A percentile compares a stretch with the other conserved stretches of the same genome.
phyloP scores from a whole-genome alignment of 2,329 filamentous ascomycete species.

The Delphinella strobiligena region DNA sequence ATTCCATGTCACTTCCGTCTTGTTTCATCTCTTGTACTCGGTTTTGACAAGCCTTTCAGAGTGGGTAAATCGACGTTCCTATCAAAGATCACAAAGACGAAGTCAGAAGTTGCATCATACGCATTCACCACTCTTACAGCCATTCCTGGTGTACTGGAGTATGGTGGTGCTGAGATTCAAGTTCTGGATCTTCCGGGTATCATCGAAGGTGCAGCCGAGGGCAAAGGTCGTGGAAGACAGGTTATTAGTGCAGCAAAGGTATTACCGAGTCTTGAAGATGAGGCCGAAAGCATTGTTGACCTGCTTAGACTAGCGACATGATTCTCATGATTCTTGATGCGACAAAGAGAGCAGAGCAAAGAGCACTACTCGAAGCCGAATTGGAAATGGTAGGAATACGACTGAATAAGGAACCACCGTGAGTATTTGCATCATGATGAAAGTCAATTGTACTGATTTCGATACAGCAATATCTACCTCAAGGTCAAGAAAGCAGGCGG shows the following conservation, averaged over 20 bases:
- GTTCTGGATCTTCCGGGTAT: constrained; percentile 98
- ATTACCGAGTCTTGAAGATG: constrained; percentile 2
- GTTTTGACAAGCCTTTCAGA: not conserved
- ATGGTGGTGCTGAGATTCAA: constrained; percentile 95
- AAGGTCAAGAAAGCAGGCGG: constrained; percentile 93
- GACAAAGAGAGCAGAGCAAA: constrained; percentile 90
- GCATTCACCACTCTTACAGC: constrained; percentile 96
- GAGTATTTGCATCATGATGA: constrained; percentile 22
- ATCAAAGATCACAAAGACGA: constrained; percentile 98
- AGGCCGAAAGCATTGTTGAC: constrained; percentile 3
- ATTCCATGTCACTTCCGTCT: too few relatives aligned
- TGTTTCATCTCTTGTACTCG: not conserved
- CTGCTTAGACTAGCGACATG: constrained; percentile 66
- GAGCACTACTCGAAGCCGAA: constrained; percentile 79
- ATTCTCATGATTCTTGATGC: constrained; percentile 96
- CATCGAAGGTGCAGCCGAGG: constrained; percentile 96
- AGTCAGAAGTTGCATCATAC: constrained; percentile 90
- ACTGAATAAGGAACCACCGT: constrained; percentile 84
- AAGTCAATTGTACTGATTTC: constrained; percentile 1
- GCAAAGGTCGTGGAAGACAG: constrained; percentile 91
- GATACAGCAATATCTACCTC: constrained; percentile 81
- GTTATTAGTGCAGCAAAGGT: constrained; percentile 93
- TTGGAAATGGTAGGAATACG: constrained; percentile 91
- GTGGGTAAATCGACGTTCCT: constrained; percentile 97
- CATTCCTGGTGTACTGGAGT: constrained; percentile 93